A percentile compares a stretch with the other conserved stretches of the same genome.
Evolutionary conservation across 306 rosid genomes (phyloP).

Genomic region (Citrullus mucosospermus): DNA sequence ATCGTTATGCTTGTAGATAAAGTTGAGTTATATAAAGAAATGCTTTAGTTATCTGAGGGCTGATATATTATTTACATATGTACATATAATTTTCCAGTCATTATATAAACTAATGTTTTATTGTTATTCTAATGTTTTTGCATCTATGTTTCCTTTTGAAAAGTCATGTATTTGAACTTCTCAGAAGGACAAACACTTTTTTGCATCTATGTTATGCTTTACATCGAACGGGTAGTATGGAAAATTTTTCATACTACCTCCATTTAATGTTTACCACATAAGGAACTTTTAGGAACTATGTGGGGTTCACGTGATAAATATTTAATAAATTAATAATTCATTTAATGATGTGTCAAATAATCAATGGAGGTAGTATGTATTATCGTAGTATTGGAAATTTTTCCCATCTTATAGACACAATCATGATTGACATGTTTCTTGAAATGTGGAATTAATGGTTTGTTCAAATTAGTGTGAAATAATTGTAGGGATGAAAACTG

Average conservation of each 20-base stretch:
- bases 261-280: too few species aligned
- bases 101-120: background rate
- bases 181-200: too few species aligned
- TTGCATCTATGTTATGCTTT: too few species aligned
- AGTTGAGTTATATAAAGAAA: constrained; percentile 3
- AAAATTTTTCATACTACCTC: too few species aligned
- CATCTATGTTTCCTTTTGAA: background rate
- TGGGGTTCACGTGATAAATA: too few species aligned
- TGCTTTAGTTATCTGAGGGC: background rate
- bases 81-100: background rate
- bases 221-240: too few species aligned
- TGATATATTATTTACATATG: background rate
- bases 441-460: background rate
- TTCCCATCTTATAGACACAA: background rate
- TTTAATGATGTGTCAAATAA: too few species aligned
- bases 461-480: background rate
- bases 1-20: constrained; percentile 3
- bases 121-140: background rate
- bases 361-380: too few species aligned
- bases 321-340: too few species aligned
- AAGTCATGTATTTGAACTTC: background rate
- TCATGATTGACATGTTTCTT: background rate
- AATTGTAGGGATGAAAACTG: too few species aligned
- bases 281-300: too few species aligned
- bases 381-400: too few species aligned